phyloP scores from a whole-genome alignment of 306 rosid genomes.

The Vicia sativa region DNA sequence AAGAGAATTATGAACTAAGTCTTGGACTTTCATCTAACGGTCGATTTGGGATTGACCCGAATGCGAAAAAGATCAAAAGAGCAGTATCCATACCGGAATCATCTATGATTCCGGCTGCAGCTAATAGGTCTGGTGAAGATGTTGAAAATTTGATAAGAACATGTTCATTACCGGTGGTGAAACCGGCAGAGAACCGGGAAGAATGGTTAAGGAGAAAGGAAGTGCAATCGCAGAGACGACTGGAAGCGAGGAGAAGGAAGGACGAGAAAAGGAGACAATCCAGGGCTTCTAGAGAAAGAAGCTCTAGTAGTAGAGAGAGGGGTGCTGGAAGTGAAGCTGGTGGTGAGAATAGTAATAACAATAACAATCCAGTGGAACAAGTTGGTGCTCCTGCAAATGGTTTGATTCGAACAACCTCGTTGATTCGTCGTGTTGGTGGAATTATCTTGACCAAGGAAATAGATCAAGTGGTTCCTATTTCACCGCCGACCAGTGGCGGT shows the following conservation, averaged over 20 bases:
- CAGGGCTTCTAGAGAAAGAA: constrained; percentile 50
- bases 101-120: constrained; percentile 27
- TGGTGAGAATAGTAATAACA: constrained; percentile 5
- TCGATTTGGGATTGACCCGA: constrained; percentile 78
- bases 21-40: constrained; percentile 85
- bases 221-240: constrained; percentile 68
- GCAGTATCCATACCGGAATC: constrained; percentile 65
- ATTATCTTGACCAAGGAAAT: constrained; percentile 37
- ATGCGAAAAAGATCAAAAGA: constrained; percentile 54
- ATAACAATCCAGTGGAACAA: constrained; percentile 38
- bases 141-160: constrained; percentile 51
- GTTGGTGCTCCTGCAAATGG: constrained; percentile 26
- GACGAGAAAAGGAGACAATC: constrained; percentile 67
- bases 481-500: constrained; percentile 36
- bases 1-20: constrained; percentile 62
- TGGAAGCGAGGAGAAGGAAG: constrained; percentile 74
- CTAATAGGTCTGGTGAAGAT: background rate
- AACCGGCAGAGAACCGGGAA: constrained; percentile 64
- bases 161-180: constrained; percentile 70
- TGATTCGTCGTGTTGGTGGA: constrained; percentile 37
- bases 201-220: constrained; percentile 81
- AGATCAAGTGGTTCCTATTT: constrained; percentile 36
- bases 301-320: constrained; percentile 38
- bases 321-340: constrained; percentile 30
- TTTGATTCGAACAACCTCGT: constrained; percentile 40